Conservation (phyloP, 495 filamentous ascomycete genomes). For the Emericellopsis terricola region DNA sequence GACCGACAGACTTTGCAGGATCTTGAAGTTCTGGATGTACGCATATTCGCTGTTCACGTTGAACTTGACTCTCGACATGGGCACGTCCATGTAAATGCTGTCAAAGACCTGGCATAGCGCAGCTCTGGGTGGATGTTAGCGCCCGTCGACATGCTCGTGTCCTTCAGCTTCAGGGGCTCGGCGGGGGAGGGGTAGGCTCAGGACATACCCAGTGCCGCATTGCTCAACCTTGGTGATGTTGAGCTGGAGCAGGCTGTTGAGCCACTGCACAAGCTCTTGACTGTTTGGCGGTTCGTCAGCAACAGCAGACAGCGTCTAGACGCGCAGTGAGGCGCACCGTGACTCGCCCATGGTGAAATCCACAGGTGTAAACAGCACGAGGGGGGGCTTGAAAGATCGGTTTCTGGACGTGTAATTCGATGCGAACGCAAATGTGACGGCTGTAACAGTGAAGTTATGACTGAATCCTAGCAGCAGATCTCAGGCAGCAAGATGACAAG, state of each 20-base stretch:
- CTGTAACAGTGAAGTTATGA: too few relatives aligned
- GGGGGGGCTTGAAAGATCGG: too few relatives aligned
- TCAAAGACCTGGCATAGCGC: slow-evolving; percentile 95
- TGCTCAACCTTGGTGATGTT: slow-evolving; percentile 98
- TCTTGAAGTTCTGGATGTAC: slow-evolving; percentile 94
- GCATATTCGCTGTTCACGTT: slow-evolving; percentile 94
- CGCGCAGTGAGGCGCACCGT: too few relatives aligned
- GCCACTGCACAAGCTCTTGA: slow-evolving; percentile 91
- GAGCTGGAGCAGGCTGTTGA: slow-evolving; percentile 92
- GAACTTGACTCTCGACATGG: slow-evolving; percentile 95
- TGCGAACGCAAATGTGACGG: too few relatives aligned
- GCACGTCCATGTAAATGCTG: slow-evolving; percentile 90
- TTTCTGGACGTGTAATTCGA: too few relatives aligned
- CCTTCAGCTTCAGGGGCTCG: too few relatives aligned
- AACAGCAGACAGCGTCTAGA: too few relatives aligned
- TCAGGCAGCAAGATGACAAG: too few relatives aligned
- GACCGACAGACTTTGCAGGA: slow-evolving; percentile 64
- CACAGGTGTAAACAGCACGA: too few relatives aligned
- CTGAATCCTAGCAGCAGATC: too few relatives aligned
- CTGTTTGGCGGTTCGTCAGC: too few relatives aligned
- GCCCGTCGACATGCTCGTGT: slow-evolving; percentile 7
- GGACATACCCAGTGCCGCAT: slow-evolving; percentile 88
- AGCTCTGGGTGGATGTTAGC: slow-evolving; percentile 38
- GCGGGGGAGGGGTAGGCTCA: slow-evolving; percentile 15
- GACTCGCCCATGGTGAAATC: slow-evolving; percentile 5